Base-by-base conservation (phyloP, 2,329 filamentous ascomycete genomes). In the Tolypocladium endophyticum region DNA sequence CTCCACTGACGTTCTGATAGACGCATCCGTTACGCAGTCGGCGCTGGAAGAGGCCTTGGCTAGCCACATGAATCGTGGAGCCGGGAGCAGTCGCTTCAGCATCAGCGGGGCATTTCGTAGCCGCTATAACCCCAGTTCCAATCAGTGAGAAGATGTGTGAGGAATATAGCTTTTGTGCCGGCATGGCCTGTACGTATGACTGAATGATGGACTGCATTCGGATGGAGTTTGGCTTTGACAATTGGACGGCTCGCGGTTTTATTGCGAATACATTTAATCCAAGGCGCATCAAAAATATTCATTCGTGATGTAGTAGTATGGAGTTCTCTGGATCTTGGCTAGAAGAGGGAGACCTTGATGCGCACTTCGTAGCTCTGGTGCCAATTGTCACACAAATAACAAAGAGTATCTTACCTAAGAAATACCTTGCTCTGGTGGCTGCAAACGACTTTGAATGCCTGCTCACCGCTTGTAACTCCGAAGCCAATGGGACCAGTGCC, bases 21-120 rank as follows among this genome's bases (percentile, higher is more conserved):
- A 92, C 77, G 85, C 88, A 23, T 90, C 88, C 23, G 86, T 93
- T 20, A 92, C 89, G 35, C 88, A 92, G 70, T 90, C 87, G 20
- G 89, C 89, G 3, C 75, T 93, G 59, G 89, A 92, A 70, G 89
- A 93, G 69, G 89, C 87, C 9, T 74, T 92, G 58, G 82, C 89
- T 25, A 91, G 73, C 58, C 73, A 75, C 43, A 72, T 76, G 69
- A 72, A 73, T 58, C 68, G 70, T n/a, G 72, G 71, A 14, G 68
- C 66, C 38, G 68, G 60, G 18, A 65, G 68, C 57, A 76, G 74
- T 63, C 72, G 74, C 41, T 88, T 90, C 77, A 88, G 87, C 64
- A 87, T 90, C 61, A 85, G 85, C 64, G 83, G 87, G 65, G 82
- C 83, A 36, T 79, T 88, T 57, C 78, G 85, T 65, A 88, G 86